Percentiles rank a stretch among this genome's conserved stretches.
Conservation (phyloP, 768 basidiomycete genomes). For the Strobilomyces echinocephalus region DNA sequence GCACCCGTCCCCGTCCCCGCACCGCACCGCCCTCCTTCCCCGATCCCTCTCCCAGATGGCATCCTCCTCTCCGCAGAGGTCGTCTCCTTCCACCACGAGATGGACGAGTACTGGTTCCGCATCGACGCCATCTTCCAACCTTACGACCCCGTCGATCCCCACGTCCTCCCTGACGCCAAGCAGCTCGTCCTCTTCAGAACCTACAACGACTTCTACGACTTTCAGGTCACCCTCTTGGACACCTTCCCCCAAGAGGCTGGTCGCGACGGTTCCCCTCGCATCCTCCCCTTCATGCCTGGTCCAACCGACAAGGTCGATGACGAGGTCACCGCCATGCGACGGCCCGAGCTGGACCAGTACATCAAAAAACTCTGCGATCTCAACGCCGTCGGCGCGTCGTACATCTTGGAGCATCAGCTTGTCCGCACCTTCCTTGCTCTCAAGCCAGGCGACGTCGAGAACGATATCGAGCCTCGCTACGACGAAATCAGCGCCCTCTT, state of each 20-base stretch:
- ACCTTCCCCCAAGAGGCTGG: slow-evolving; percentile 91
- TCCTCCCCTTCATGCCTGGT: slow-evolving; percentile 97
- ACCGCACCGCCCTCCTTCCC: slow-evolving; percentile 33
- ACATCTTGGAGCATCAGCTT: slow-evolving; percentile 76
- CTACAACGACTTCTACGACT: slow-evolving; percentile 98
- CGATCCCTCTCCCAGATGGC: slow-evolving; percentile 67
- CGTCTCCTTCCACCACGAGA: slow-evolving; percentile 95
- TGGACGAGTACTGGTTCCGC: slow-evolving; percentile 97
- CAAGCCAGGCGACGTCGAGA: slow-evolving; percentile 82
- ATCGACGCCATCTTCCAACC: slow-evolving; percentile 87
- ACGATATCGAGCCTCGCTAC: slow-evolving; percentile 55
- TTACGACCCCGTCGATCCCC: slow-evolving; percentile 56
- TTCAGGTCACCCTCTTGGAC: slow-evolving; percentile 85
- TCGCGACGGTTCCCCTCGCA: slow-evolving; percentile 60
- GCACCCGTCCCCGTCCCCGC: slow-evolving; percentile 10
- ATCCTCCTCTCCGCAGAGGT: slow-evolving; percentile 83
- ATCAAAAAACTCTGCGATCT: slow-evolving; percentile 75
- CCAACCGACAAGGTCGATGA: slow-evolving; percentile 83
- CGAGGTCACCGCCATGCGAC: slow-evolving; percentile 71
- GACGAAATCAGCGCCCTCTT: slow-evolving; percentile 57
- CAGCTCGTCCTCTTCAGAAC: slow-evolving; percentile 87
- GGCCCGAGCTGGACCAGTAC: slow-evolving; percentile 85
- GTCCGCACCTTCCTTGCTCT: slow-evolving; percentile 80
- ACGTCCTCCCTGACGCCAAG: slow-evolving; percentile 57
- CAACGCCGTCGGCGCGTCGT: slow-evolving; percentile 58